Base-by-base conservation (phyloP, 257 asterid genomes). In the Solanum chiquidenum region DNA sequence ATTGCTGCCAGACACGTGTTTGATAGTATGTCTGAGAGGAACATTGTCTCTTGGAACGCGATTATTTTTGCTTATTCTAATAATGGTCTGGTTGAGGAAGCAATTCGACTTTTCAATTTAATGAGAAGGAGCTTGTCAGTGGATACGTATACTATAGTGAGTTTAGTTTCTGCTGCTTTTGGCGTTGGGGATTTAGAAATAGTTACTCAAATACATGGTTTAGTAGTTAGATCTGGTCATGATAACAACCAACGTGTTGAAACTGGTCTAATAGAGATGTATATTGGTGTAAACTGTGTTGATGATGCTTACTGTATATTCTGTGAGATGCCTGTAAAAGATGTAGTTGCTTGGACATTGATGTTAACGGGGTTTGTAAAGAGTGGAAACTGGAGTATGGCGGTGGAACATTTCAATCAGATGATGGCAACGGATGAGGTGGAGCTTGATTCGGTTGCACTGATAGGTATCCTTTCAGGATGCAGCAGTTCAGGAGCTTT, bases 401-500 rank as follows among this genome's bases (percentile, higher is more conserved):
- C 90, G 7, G 42, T 91, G 4, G 91, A 90, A 44, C 94, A 93
- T 90, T 92, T 92, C 89, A 92, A 89, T 83, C 55, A 73, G 74
- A 93, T 93, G 94, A 89, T 91, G 89, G 87, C 37, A 76, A 89
- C 77, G 29, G 88, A 91, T 8, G 91, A 69, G 18, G 76, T 92
- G 64, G 75, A 1, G 21, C 86, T 90, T 5, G 97, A 94, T 90
- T 90, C 89, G 38, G 89, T 94, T 85, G 90, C 92, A 44, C 89
- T 93, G n/a, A 83, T 83, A 58, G 91, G 93, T 55, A 90, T 94
- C 71, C 91, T 94, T 60, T 93, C 95, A 3, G 89, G 92, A 83
- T 94, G 95, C 90, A 90, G 94, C 91, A 34, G 82, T 66, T 91
- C 90, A 12, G 95, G 94, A 75, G 93, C 97, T 82, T 90, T 94